Conservation (phyloP, 768 basidiomycete species). For the Mrakia hoshinonis region DNA sequence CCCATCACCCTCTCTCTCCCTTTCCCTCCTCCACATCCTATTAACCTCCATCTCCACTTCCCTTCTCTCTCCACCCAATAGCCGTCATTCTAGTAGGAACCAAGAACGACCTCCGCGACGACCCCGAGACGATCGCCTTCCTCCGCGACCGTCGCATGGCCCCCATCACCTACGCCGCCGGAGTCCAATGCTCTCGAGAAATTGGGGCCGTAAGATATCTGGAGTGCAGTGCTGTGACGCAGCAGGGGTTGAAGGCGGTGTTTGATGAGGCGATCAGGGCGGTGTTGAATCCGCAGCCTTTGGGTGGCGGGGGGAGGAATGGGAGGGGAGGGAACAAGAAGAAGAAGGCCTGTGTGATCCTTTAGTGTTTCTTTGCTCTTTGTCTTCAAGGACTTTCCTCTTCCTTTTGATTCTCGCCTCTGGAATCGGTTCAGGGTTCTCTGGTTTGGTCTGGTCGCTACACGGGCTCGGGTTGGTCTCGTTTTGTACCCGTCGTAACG, state of each 20-base stretch:
- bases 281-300: slow-evolving; percentile 48
- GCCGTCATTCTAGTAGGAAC: slow-evolving; percentile 25
- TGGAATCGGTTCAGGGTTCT: too few relatives aligned
- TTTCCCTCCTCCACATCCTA: not conserved
- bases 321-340: not conserved
- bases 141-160: slow-evolving; percentile 92
- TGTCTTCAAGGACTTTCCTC: too few relatives aligned
- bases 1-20: not conserved
- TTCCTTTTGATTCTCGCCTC: too few relatives aligned
- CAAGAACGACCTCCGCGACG: slow-evolving; percentile 73
- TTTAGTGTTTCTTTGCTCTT: not conserved
- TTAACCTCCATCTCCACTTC: too few relatives aligned
- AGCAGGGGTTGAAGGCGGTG: slow-evolving; percentile 91
- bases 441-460: too few relatives aligned
- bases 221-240: slow-evolving; percentile 91
- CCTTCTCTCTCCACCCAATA: not conserved
- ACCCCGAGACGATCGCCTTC: slow-evolving; percentile 83
- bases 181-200: slow-evolving; percentile 81
- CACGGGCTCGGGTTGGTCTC: too few relatives aligned
- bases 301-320: not conserved
- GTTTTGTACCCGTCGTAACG: too few relatives aligned
- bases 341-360: slow-evolving; percentile 23
- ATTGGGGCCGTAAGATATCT: slow-evolving; percentile 93
- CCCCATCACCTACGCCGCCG: slow-evolving; percentile 86
- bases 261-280: slow-evolving; percentile 98